Conservation (phyloP, 1,284 basidiomycete genomes). For the Mrakiaceae sp. region DNA sequence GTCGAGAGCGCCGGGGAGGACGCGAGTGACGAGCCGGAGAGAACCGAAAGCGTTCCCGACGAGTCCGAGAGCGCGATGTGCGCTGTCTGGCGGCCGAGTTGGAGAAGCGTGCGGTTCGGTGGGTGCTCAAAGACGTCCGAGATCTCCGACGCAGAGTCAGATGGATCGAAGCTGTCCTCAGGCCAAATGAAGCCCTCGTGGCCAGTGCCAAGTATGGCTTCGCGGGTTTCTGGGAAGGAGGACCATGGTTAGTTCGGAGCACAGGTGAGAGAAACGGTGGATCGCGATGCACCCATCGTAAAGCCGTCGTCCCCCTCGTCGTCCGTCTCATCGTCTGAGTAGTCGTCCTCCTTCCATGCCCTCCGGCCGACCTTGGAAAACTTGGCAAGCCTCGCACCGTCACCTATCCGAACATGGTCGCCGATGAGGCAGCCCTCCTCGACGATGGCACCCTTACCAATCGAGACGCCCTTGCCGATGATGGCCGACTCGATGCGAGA, state of each 20-base stretch:
- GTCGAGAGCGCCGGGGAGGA: constrained; percentile 21
- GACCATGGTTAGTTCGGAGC: neutral
- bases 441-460: constrained; percentile 39
- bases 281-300: constrained; percentile 7
- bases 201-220: constrained; percentile 26
- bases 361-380: constrained; percentile 65
- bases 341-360: constrained; percentile 65
- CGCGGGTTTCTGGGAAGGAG: constrained; percentile 17
- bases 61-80: constrained; percentile 24
- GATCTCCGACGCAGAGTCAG: neutral
- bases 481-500: constrained; percentile 63
- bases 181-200: constrained; percentile 37
- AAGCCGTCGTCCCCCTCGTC: constrained; percentile 34
- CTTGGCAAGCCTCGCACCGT: constrained; percentile 53
- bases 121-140: constrained; percentile 32
- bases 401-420: constrained; percentile 57
- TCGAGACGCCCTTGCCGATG: constrained; percentile 35
- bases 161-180: constrained; percentile 28
- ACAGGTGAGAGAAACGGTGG: constrained; percentile 9
- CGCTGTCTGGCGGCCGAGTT: constrained; percentile 31
- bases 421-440: constrained; percentile 46
- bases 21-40: constrained; percentile 30
- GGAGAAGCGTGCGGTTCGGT: constrained; percentile 31
- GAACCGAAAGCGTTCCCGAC: constrained; percentile 29
- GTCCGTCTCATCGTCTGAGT: constrained; percentile 50